These are phyloP conservation scores for Aureobasidium leucospermi DNA, from an alignment of 2,329 filamentous ascomycete genomes.

Conservation along the genomic window DNA sequence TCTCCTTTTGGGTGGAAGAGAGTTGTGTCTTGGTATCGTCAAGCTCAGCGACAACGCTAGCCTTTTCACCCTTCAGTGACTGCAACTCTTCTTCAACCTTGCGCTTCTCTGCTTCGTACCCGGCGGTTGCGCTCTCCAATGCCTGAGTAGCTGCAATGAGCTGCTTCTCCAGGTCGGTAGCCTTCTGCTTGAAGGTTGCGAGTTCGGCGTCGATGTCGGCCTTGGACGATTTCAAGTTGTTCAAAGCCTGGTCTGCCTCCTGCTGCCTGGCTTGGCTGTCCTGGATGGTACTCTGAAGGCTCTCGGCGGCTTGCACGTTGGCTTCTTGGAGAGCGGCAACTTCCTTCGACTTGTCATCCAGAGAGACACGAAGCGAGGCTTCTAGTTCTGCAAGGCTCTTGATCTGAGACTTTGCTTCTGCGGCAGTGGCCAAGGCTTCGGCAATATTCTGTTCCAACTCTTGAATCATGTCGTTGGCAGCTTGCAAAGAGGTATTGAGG, in stretches of 20 bases:
- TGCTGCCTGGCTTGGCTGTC: conserved; percentile 7
- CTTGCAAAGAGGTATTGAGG: not conserved
- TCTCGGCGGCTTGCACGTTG: conserved; percentile 10
- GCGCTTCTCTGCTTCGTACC: conserved; percentile 7
- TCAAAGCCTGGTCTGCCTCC: conserved; percentile 3
- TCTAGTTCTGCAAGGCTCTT: conserved; percentile 2
- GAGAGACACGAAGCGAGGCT: not conserved
- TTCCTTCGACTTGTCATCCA: not conserved
- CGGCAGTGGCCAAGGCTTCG: not conserved
- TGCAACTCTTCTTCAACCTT: conserved; percentile 10
- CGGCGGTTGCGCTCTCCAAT: not conserved
- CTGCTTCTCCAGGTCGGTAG: conserved; percentile 16
- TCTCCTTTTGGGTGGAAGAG: conserved; percentile 12
- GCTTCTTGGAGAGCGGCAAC: not conserved
- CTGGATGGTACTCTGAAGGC: not conserved
- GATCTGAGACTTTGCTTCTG: conserved; percentile 8
- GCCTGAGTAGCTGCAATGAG: conserved; percentile 16
- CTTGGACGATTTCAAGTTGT: conserved; percentile 5
- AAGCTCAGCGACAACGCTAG: conserved; percentile 4
- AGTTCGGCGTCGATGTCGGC: conserved; percentile 3
- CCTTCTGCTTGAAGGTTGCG: conserved; percentile 6
- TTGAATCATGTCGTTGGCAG: conserved; percentile 5
- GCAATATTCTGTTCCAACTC: conserved; percentile 5
- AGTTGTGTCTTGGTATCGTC: conserved; percentile 12
- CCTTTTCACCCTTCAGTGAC: not conserved